Evolutionary conservation across 345 rosid species (phyloP), one percentile per base, ranked within the genome.

Genomic region (Salix purpurea): DNA sequence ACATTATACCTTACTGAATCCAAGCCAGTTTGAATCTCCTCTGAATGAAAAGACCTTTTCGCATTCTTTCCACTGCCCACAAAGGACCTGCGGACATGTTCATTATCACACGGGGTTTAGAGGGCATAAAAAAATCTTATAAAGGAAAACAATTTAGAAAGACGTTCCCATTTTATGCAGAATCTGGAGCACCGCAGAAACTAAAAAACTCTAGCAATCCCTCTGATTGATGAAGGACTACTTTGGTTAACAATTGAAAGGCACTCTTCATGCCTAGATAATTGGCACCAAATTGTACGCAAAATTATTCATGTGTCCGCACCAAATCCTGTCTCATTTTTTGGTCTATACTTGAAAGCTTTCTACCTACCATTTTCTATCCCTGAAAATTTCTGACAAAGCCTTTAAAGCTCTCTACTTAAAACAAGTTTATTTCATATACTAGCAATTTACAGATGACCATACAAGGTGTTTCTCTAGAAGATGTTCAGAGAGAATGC

Each of bases 21-120:
- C 95, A 54, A 91, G 92, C 93, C 90, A 91, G 77, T 89, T 91
- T 70, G 93, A 88, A 71, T 91, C 93, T 60, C 93, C 95, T 80
- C 91, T 83, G 74, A 89, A 91, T 30, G 91, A 81, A 73, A 89
- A 89, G 66, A 75, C 82, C 83, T 82, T 85, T 15, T 72, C 67
- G 67, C 67, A 82, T 74, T 83, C 74, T 71, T 65, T 77, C 91
- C 91, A 87, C 44, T 86, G 81, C 50, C 89, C 90, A 83, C 95
- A 89, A 50, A 86, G 81, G 67, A 88, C 91, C 95, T 89, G 88
- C 69, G 81, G 62, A 65, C 34, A 69, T 26, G 72, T 69, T 58
- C 10, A 30, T n/a, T 4, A 65, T 48, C 71, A 54, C 54, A 56
- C 34, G 26, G 65, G 46, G 32, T 40, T 36, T 12, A 5, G 40